Base-by-base conservation (phyloP, 495 filamentous ascomycete genomes). In the Aspergillus incahuasiensis region DNA sequence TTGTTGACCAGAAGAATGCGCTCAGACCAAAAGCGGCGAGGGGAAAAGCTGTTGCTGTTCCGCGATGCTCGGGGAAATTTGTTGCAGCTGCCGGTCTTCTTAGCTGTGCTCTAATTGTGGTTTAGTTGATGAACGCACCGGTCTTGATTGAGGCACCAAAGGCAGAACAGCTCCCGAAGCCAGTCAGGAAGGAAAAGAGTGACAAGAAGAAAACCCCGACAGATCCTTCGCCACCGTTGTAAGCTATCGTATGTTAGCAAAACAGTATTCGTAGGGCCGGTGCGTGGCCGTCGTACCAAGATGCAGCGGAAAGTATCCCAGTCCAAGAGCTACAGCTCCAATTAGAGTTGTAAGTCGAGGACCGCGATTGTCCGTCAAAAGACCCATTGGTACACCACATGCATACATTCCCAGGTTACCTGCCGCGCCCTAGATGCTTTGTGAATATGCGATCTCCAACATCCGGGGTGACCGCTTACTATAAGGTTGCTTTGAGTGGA, bases 381-480 rank as follows among this genome's bases (percentile, higher is more conserved):
- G 77, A 41, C 94, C 94, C 58, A 92, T 80, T 4, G 92, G 92
- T 42, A 98, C 88, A 20, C 94, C 94, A 72, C 79, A 80, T n/a
- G 81, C 85, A 69, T 96, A 96, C 91, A 96, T 96, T 61, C 92
- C 92, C 61, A 97, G 66, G 62, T 97, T 97, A n/a, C 88, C 92
- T n/a, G 87, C 84, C 4, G 83, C 79, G 21, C 92, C 92, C 83
- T 89, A 61, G 18, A 62, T 48, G 6, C n/a, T n/a, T n/a, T n/a
- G 22, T 63, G 70, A 28, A 42, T 30, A 41, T 48, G 22, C 20
- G 18, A 18, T 18, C 21, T 40, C 13, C 13, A 18, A 39, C 24
- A 16, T 32, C 21, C 24, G 35, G 19, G 32, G 12, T 41, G 43
- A 22, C 43, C 21, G 63, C 84, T 67, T 75, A 90, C 87, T 63